Evolutionary conservation across 164 flowering plant species (phyloP), one percentile per base, ranked within the genome.

Genomic region (Kingdonia uniflora): DNA sequence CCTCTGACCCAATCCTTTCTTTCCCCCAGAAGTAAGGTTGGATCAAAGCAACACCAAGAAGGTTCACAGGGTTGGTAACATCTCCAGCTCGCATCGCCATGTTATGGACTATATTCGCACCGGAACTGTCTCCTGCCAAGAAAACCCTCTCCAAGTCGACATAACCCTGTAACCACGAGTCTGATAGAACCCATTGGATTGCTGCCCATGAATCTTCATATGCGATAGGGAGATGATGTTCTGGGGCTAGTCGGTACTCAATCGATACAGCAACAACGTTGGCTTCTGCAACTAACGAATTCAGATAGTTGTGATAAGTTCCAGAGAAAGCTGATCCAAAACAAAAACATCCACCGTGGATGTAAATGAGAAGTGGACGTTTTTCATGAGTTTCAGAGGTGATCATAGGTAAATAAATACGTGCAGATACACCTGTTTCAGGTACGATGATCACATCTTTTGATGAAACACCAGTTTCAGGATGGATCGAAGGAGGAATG

Each of bases 131-230:
- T 0, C 80, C 80, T 1, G 64, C 70, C 6, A 68, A 58, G 42
- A 61, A 76, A 3, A 71, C 65, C 11, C 59, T 56, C 0, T 16
- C 20, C 2, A 71, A 54, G 51, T 71, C 76, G 8, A 52, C 72
- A 23, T 67, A 23, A 0, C n/a, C 2, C 11, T 46, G 71, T 4
- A 74, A 54, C 76, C 76, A 76, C 13, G 48, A n/a, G 29, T 69
- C 74, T 13, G 68, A 52, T 0, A 29, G 62, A 0, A 58, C 59
- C 79, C 79, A 75, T 42, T 67, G 38, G 42, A 72, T 46, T 0
- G 74, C 73, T 0, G 57, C 67, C 70, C 70, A 75, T 1, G 77
- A 49, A 19, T 77, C 82, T 1, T 74, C 71, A 52, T 72, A 74
- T 7, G 67, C 64, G 1, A 56, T 41, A 0, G 82, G 82, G 6